Conservation (phyloP, 371 early-diverging fungal species). For the Circinella umbellata region DNA sequence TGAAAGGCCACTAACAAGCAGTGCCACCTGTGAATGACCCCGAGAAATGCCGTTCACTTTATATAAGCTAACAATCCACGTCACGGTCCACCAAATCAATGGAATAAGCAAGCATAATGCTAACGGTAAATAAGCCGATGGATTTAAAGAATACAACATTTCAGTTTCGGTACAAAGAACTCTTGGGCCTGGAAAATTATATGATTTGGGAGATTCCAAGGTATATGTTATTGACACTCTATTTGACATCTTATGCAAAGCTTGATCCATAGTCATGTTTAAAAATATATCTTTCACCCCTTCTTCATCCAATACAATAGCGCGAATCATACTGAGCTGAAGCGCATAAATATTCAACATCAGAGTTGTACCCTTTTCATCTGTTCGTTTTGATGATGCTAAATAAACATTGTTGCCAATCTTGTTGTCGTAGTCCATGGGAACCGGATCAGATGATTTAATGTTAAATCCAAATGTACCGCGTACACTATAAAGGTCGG, state of each 20-base stretch:
- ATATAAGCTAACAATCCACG: constrained; percentile 16
- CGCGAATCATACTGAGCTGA: constrained; percentile 14
- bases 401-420: constrained; percentile 14
- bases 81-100: constrained; percentile 16
- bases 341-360: constrained; percentile 16
- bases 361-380: not conserved
- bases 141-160: not conserved
- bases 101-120: constrained; percentile 11
- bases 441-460: not conserved
- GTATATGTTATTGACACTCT: not conserved
- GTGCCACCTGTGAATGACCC: constrained; percentile 17
- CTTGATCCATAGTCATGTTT: too few species aligned
- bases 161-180: not conserved
- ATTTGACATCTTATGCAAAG: too few species aligned
- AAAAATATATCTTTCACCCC: too few species aligned
- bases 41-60: constrained; percentile 19
- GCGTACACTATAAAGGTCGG: not conserved
- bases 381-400: not conserved
- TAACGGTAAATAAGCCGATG: constrained; percentile 4
- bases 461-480: not conserved
- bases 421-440: constrained; percentile 14
- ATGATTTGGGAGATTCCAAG: not conserved
- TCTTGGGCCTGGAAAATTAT: too few species aligned
- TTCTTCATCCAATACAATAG: not conserved
- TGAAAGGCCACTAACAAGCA: constrained; percentile 21